Percentiles rank a stretch among this genome's conserved stretches.
Evolutionary conservation across 169 alveolate species (phyloP).

Genomic region (Plasmodium malariae): DNA sequence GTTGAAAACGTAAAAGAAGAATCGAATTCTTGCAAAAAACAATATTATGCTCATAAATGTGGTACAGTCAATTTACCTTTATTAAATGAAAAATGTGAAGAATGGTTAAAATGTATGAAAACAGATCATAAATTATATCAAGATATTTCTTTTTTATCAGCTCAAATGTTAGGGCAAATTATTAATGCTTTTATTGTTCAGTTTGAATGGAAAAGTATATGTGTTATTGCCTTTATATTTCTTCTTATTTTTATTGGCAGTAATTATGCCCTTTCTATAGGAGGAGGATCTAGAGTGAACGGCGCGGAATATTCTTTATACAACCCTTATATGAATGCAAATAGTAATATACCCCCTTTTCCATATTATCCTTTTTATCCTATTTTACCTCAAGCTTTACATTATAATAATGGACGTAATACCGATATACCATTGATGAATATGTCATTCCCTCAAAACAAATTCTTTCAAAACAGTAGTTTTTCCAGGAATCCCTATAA

Average conservation of each 20-base stretch:
- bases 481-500: conserved; percentile 11
- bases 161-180: conserved; percentile 74
- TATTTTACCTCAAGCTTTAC: conserved; percentile 18
- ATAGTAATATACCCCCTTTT: conserved; percentile 13
- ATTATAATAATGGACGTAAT: conserved; percentile 24
- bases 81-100: conserved; percentile 75
- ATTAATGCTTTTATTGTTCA: conserved; percentile 75
- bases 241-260: conserved; percentile 75
- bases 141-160: conserved; percentile 71
- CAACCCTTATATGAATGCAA: conserved; percentile 9
- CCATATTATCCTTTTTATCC: conserved; percentile 59
- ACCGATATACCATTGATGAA: conserved; percentile 34
- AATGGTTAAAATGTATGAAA: conserved; percentile 73
- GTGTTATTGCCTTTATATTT: conserved; percentile 76
- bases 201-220: conserved; percentile 76
- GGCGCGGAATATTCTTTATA: conserved; percentile 3
- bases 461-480: conserved; percentile 13
- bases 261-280: conserved; percentile 74
- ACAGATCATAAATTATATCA: conserved; percentile 72
- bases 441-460: conserved; percentile 4
- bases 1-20: conserved; percentile 72
- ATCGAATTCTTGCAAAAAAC: conserved; percentile 67
- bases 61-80: conserved; percentile 72
- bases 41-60: conserved; percentile 74
- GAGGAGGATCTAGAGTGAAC: conserved; percentile 34